Percentiles rank a stretch among this genome's conserved stretches.
phyloP scores from a whole-genome alignment of 2,329 filamentous ascomycete species.

The Penicillium crustosum region DNA sequence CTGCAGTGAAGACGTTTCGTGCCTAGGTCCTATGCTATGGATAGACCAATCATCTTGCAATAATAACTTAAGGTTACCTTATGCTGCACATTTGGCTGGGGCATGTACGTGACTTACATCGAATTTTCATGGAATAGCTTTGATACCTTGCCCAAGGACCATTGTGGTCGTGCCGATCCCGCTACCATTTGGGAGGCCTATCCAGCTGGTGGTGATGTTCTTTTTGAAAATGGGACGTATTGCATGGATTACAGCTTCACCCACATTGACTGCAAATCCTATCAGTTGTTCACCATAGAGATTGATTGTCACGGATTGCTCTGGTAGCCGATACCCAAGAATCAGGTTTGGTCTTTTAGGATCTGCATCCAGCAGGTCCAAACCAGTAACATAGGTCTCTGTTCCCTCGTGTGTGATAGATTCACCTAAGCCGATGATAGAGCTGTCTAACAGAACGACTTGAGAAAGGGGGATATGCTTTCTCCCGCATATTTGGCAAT shows the following conservation, averaged over 20 bases:
- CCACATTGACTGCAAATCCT: constrained; percentile 1
- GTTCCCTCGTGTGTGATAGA: constrained; percentile 2
- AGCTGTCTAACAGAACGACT: neutral
- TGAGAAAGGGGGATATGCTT: constrained; percentile 4
- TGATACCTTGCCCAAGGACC: neutral
- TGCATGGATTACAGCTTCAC: neutral
- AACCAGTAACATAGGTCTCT: constrained; percentile 4
- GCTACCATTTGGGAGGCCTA: neutral
- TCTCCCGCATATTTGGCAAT: neutral
- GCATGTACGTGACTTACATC: constrained; percentile 6
- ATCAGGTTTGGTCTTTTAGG: neutral
- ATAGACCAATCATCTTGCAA: constrained; percentile 7
- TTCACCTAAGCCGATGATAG: neutral
- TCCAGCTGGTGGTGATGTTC: neutral
- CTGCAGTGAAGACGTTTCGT: no score
- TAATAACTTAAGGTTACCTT: neutral
- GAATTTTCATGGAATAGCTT: constrained; percentile 6
- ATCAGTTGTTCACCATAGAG: constrained; percentile 1
- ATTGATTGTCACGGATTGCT: neutral
- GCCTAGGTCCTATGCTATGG: neutral
- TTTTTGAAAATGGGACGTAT: constrained; percentile 2
- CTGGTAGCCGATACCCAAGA: constrained; percentile 7
- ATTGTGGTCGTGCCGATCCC: neutral
- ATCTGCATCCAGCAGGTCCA: constrained; percentile 4
- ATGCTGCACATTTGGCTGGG: neutral